Percentiles rank a stretch among this genome's conserved stretches.
Conservation (phyloP, 345 rosid genomes). For the Eucalyptus grandis region DNA sequence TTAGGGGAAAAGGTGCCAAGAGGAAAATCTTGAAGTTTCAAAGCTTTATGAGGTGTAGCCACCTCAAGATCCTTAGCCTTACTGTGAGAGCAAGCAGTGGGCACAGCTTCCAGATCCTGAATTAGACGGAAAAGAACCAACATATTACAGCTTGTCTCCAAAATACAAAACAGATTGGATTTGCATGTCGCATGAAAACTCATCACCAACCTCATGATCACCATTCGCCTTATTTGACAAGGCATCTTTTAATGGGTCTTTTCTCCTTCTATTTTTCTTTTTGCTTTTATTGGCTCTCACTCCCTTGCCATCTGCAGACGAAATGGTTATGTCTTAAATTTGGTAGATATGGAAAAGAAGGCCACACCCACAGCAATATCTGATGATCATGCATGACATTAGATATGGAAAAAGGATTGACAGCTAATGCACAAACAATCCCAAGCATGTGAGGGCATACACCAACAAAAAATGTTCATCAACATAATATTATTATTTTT, state of each 20-base stretch:
- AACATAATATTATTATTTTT: neutral
- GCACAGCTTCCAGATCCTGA: constrained; percentile 31
- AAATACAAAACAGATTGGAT: neutral
- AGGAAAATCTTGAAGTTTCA: constrained; percentile 19
- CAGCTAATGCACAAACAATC: neutral
- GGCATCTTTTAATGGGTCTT: constrained; percentile 34
- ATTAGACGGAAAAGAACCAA: neutral
- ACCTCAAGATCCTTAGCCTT: constrained; percentile 16
- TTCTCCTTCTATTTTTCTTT: constrained; percentile 63
- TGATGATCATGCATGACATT: neutral
- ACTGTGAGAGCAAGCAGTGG: constrained; percentile 12
- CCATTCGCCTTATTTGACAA: constrained; percentile 16
- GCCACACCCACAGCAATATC: neutral
- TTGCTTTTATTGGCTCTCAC: constrained; percentile 41
- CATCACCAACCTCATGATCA: constrained; percentile 30
- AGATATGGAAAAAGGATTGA: neutral
- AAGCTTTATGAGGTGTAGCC: constrained; percentile 20
- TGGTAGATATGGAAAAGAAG: neutral
- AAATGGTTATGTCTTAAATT: neutral
- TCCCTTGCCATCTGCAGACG: constrained; percentile 59
- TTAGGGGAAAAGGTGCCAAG: constrained; percentile 27
- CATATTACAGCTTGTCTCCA: neutral
- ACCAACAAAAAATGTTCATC: neutral
- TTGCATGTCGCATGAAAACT: neutral
- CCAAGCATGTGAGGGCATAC: neutral